phyloP scores from a whole-genome alignment of 179 eudicot species.

The Heliamphora ciliata region DNA sequence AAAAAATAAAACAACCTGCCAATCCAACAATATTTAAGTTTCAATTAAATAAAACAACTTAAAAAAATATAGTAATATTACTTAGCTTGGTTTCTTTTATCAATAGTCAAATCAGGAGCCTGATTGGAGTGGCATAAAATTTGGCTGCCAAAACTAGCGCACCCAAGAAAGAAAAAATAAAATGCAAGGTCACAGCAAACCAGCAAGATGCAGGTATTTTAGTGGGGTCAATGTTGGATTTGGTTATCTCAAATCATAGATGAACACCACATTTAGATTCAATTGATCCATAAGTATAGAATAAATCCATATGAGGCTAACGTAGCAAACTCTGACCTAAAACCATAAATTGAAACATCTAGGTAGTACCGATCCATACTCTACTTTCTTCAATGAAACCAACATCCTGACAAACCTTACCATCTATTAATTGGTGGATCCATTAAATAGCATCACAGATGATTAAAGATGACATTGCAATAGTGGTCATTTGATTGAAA shows the following conservation, averaged over 20 bases:
- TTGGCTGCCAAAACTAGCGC: slow-evolving; percentile 1
- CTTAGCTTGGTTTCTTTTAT: not conserved
- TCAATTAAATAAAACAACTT: not conserved
- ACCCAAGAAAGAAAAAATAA: not conserved
- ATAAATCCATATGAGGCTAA: not conserved
- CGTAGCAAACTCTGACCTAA: slow-evolving; percentile 6
- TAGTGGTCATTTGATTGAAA: not conserved
- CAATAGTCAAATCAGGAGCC: slow-evolving; percentile 1
- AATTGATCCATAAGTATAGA: not conserved
- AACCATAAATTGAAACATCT: not conserved
- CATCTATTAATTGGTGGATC: not conserved
- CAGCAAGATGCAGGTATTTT: not conserved
- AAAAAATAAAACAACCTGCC: not conserved
- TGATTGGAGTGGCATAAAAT: not conserved
- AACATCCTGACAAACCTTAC: not conserved
- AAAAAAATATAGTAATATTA: not conserved
- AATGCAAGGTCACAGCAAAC: not conserved
- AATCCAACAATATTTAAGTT: not conserved
- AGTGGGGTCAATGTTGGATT: not conserved
- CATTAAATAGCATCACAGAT: not conserved
- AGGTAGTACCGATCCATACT: not conserved
- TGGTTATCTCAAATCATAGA: not conserved
- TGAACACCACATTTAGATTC: not conserved
- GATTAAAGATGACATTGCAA: not conserved
- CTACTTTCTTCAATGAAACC: slow-evolving; percentile 1